phyloP scores from a whole-genome alignment of 1,284 basidiomycete genomes.

The Microbotryum violaceum region DNA sequence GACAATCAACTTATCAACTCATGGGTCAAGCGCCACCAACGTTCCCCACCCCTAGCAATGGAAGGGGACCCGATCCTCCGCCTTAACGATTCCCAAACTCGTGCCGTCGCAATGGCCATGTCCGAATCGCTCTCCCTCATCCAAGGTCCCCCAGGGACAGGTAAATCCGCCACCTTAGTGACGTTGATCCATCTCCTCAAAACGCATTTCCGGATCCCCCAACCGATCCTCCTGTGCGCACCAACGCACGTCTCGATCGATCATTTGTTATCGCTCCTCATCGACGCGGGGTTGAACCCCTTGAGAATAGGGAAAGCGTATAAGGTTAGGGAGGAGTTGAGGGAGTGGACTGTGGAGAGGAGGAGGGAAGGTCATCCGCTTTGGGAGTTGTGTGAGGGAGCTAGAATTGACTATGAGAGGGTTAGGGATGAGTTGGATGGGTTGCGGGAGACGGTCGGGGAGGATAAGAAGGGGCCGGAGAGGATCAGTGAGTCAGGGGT shows the following conservation, averaged over 20 bases:
- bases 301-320: constrained; percentile 64
- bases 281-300: constrained; percentile 57
- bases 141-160: constrained; percentile 93
- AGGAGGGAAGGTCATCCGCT: constrained; percentile 41
- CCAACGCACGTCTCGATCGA: constrained; percentile 95
- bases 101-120: constrained; percentile 81
- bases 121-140: constrained; percentile 68
- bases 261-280: constrained; percentile 72
- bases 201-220: constrained; percentile 71
- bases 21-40: constrained; percentile 44
- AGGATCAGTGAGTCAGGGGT: not conserved
- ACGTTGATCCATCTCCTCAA: constrained; percentile 77
- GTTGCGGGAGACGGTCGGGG: constrained; percentile 38
- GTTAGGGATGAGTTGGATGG: constrained; percentile 18
- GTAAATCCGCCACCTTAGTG: constrained; percentile 87
- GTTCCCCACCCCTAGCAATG: constrained; percentile 52
- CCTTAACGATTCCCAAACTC: constrained; percentile 69
- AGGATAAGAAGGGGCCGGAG: constrained; percentile 37
- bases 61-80: constrained; percentile 72
- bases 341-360: constrained; percentile 57
- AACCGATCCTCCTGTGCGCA: constrained; percentile 79
- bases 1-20: constrained; percentile 37
- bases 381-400: constrained; percentile 45
- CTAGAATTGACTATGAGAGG: constrained; percentile 40
- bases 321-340: constrained; percentile 55